These are phyloP conservation scores for Pilaira anomala DNA, from an alignment of 192 early-diverging fungal genomes.

Conservation along the genomic window DNA sequence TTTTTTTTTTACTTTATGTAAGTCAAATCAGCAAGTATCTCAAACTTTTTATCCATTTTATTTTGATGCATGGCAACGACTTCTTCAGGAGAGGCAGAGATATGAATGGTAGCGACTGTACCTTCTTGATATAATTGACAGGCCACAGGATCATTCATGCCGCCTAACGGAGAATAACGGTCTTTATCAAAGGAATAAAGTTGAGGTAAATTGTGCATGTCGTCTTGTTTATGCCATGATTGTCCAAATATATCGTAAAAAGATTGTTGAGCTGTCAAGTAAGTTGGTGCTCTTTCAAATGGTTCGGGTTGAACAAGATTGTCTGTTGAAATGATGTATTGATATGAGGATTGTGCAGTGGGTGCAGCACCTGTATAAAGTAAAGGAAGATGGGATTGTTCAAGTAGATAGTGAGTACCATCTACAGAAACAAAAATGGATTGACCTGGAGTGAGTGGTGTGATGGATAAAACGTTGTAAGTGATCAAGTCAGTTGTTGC, in stretches of 20 bases:
- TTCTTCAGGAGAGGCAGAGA: conserved; percentile 25
- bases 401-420: conserved; percentile 9
- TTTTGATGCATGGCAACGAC: conserved; percentile 25
- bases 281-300: conserved; percentile 24
- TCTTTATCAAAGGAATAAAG: too few species aligned
- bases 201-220: background rate
- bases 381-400: background rate
- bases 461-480: conserved; percentile 11
- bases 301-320: conserved; percentile 13
- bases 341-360: background rate
- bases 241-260: conserved; percentile 27
- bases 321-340: conserved; percentile 16
- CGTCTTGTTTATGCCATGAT: conserved; percentile 19
- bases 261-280: background rate
- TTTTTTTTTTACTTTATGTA: conserved; percentile 16
- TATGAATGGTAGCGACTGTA: conserved; percentile 34
- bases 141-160: too few species aligned
- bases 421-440: conserved; percentile 8
- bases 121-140: conserved; percentile 37
- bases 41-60: conserved; percentile 1
- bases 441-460: background rate
- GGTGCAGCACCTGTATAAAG: conserved; percentile 16
- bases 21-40: conserved; percentile 8
- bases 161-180: too few species aligned
- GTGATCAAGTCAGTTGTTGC: background rate